Percentiles rank a stretch among this genome's conserved stretches.
phyloP scores from a whole-genome alignment of 345 rosid species.

The Raphanus sativus region DNA sequence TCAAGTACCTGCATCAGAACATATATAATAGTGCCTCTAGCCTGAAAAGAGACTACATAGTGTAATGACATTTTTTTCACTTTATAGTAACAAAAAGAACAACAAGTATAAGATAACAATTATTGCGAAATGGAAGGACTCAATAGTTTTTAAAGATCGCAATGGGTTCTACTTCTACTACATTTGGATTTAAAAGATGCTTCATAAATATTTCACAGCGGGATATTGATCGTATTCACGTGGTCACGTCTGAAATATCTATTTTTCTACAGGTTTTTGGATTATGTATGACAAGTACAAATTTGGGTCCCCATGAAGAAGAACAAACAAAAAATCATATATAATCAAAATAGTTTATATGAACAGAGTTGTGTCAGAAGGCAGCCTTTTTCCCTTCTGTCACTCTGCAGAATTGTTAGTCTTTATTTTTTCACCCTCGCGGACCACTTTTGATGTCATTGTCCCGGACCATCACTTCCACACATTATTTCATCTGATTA shows the following conservation, averaged over 20 bases:
- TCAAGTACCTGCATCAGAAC: not conserved
- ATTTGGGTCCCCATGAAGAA: slow-evolving; percentile 27
- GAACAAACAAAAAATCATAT: not conserved
- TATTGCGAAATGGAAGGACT: not conserved
- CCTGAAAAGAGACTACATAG: not conserved
- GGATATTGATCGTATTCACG: slow-evolving; percentile 16
- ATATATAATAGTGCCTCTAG: not conserved
- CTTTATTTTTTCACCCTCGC: slow-evolving; percentile 25
- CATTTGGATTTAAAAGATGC: slow-evolving; percentile 15
- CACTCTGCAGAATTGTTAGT: slow-evolving; percentile 29
- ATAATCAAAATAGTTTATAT: not conserved
- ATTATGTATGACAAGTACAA: slow-evolving; percentile 33
- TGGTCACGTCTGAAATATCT: slow-evolving; percentile 36
- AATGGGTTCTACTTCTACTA: slow-evolving; percentile 20
- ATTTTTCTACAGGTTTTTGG: slow-evolving; percentile 20
- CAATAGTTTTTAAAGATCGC: not conserved
- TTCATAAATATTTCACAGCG: slow-evolving; percentile 16
- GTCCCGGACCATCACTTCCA: slow-evolving; percentile 40
- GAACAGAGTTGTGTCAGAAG: slow-evolving; percentile 32
- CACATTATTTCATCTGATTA: not conserved
- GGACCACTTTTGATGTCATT: slow-evolving; percentile 35
- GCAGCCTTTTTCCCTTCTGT: slow-evolving; percentile 31
- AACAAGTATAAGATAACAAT: no score
- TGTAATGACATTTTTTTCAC: slow-evolving; percentile 1
- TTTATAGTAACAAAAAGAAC: not conserved